Conservation (phyloP, 768 basidiomycete genomes). For the Mycena olivaceomarginata region DNA sequence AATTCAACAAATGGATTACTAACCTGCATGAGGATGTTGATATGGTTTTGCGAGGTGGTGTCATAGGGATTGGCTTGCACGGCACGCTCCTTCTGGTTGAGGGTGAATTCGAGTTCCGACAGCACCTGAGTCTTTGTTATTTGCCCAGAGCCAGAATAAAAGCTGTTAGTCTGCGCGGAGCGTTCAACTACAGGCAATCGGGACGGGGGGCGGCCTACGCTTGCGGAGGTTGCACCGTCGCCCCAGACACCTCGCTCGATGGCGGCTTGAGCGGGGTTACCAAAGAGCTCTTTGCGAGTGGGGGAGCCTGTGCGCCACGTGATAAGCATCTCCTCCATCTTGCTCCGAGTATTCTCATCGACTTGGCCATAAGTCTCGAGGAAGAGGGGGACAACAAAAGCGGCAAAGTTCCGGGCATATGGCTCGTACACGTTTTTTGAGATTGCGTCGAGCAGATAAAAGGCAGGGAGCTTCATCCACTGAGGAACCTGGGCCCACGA, state of each 20-base stretch:
- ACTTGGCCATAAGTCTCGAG: slow-evolving; percentile 92
- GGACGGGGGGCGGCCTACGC: slow-evolving; percentile 58
- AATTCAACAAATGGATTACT: slow-evolving; percentile 46
- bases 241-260: slow-evolving; percentile 93
- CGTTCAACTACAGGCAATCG: slow-evolving; percentile 32
- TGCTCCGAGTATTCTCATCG: slow-evolving; percentile 88
- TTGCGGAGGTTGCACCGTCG: slow-evolving; percentile 63
- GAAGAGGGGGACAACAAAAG: slow-evolving; percentile 89
- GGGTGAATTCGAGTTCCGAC: slow-evolving; percentile 87
- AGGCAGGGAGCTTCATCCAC: slow-evolving; percentile 93
- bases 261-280: slow-evolving; percentile 83
- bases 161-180: slow-evolving; percentile 52
- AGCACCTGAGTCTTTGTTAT: slow-evolving; percentile 88
- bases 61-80: slow-evolving; percentile 87
- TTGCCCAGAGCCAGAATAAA: slow-evolving; percentile 63
- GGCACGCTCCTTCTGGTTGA: slow-evolving; percentile 87
- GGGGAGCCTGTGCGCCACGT: slow-evolving; percentile 96
- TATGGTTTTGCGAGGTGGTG: slow-evolving; percentile 77
- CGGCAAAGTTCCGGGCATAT: slow-evolving; percentile 90
- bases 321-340: slow-evolving; percentile 98
- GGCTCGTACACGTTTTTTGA: slow-evolving; percentile 97
- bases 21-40: slow-evolving; percentile 89
- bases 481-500: slow-evolving; percentile 81
- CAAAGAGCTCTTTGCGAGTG: slow-evolving; percentile 89
- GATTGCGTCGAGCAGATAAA: slow-evolving; percentile 97